These are phyloP conservation scores for Microsporum canis DNA, from an alignment of 2,329 filamentous ascomycete genomes.

Conservation along the genomic window DNA sequence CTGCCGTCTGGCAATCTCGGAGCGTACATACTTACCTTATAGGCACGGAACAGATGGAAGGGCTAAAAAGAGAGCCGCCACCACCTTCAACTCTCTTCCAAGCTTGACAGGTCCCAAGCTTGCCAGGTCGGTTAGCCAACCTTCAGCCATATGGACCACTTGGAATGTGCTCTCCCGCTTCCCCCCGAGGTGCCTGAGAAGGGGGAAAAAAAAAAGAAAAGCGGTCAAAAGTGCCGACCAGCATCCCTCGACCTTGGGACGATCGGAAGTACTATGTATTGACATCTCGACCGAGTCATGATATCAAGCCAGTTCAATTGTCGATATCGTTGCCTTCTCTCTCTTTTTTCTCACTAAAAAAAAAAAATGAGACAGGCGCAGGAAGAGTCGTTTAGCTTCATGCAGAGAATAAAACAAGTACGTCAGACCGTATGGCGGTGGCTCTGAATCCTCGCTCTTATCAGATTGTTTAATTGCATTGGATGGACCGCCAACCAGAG, in stretches of 20 bases:
- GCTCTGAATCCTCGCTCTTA: not conserved
- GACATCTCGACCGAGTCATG: constrained; percentile 2
- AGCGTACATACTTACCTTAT: not conserved
- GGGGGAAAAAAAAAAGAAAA: constrained; percentile 1
- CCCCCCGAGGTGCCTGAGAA: constrained; percentile 1
- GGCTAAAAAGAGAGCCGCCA: not conserved
- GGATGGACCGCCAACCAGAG: not conserved
- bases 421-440: not conserved
- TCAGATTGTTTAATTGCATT: not conserved
- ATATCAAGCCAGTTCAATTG: not conserved
- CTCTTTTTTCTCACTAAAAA: not conserved
- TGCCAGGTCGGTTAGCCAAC: not conserved
- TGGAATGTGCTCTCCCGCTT: not conserved
- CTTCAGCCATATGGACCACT: not conserved
- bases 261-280: not conserved
- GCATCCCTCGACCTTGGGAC: not conserved
- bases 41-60: not conserved
- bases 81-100: not conserved
- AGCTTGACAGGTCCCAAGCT: not conserved
- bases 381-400: not conserved
- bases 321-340: not conserved
- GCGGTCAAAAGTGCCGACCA: not conserved
- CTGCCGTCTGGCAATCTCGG: not conserved
- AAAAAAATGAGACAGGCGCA: not conserved
- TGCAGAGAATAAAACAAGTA: not conserved